A percentile compares a stretch with the other conserved stretches of the same genome.
Evolutionary conservation across 202 grass and related monocot species (phyloP).

Genomic region (Dendrocalamus latiflorus): DNA sequence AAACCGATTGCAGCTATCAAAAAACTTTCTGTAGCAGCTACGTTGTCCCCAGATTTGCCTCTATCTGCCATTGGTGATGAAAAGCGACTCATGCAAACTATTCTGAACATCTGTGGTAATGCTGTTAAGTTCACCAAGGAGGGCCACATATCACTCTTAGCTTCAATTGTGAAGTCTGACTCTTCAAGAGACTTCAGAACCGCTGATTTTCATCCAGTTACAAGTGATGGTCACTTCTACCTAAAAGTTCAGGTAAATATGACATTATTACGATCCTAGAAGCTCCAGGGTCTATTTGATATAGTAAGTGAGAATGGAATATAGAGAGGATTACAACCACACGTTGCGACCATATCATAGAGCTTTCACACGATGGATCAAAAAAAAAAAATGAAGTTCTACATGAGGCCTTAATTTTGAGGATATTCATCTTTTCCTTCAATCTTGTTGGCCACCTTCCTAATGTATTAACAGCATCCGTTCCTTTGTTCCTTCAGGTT

Average conservation of each 20-base stretch:
- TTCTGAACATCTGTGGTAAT: slow-evolving; percentile 81
- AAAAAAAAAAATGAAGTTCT: not conserved
- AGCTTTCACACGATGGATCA: not conserved
- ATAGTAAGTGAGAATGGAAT: not conserved
- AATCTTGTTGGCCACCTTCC: too few species aligned
- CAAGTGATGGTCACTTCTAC: slow-evolving; percentile 73
- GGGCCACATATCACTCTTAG: slow-evolving; percentile 77
- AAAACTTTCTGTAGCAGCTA: slow-evolving; percentile 56
- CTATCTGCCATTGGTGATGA: slow-evolving; percentile 73
- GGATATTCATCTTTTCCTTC: too few species aligned
- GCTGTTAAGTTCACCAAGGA: slow-evolving; percentile 97
- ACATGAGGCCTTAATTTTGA: too few species aligned
- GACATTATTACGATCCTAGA: not conserved
- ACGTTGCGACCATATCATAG: too few species aligned
- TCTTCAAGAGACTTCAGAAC: slow-evolving; percentile 69
- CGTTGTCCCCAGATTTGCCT: slow-evolving; percentile 78
- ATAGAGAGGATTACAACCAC: not conserved
- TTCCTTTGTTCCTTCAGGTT: too few species aligned
- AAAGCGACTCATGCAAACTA: slow-evolving; percentile 88
- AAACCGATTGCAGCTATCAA: slow-evolving; percentile 91
- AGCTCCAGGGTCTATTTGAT: not conserved
- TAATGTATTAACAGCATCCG: too few species aligned
- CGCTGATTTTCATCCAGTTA: slow-evolving; percentile 62
- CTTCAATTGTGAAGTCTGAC: slow-evolving; percentile 66
- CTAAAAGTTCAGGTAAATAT: slow-evolving; percentile 82